These are phyloP conservation scores for Gnaphalium uliginosum DNA, from an alignment of 129 eudicot genomes.

Conservation along the genomic window DNA sequence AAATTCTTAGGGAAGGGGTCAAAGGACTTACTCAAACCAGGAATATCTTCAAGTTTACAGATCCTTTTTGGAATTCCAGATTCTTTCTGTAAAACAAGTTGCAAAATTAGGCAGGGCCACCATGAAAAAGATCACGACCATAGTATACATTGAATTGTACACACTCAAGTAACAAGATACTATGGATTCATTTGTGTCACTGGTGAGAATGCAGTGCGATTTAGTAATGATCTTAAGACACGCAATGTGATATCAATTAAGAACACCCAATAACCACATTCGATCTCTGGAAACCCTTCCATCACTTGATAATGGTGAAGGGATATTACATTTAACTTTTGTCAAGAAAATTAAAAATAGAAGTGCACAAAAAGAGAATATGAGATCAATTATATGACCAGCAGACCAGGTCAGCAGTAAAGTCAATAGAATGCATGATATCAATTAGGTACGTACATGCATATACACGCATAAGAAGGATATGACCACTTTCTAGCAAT, in stretches of 20 bases:
- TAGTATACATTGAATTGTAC: background rate
- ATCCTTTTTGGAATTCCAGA: constrained; percentile 77
- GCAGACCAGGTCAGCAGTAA: background rate
- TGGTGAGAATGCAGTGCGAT: background rate
- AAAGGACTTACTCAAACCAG: constrained; percentile 79
- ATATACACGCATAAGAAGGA: background rate
- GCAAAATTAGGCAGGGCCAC: constrained; percentile 7
- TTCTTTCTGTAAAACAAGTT: constrained; percentile 57
- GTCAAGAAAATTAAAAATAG: background rate
- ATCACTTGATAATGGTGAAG: constrained; percentile 1
- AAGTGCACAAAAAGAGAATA: background rate
- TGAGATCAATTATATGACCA: background rate
- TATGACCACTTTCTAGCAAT: constrained; percentile 10
- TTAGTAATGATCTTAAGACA: background rate
- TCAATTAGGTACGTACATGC: constrained; percentile 1
- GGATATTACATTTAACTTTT: background rate
- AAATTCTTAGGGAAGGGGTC: background rate
- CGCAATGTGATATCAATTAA: background rate
- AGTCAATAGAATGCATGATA: background rate
- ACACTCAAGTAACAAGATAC: background rate
- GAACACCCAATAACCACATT: background rate
- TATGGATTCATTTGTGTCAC: background rate
- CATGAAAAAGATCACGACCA: background rate
- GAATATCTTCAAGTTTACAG: constrained; percentile 86
- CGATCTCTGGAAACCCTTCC: background rate